Conservation (phyloP, 768 basidiomycete genomes). For the Mycena albidolilacea region DNA sequence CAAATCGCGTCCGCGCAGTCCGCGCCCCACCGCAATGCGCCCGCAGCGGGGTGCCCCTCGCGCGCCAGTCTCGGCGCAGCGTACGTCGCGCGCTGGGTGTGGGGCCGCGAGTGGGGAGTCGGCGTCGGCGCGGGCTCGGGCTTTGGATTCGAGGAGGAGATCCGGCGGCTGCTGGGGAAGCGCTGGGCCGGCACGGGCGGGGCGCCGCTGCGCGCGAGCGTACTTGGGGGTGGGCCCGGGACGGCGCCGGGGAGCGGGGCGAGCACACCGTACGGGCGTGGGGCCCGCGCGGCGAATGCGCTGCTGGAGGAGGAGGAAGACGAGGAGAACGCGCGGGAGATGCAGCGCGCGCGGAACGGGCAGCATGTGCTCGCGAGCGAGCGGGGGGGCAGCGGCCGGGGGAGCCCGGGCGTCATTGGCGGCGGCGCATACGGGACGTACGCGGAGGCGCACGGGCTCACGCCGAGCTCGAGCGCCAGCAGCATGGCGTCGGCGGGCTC, state of each 20-base stretch:
- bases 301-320: slow-evolving; percentile 86
- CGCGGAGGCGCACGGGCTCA: slow-evolving; percentile 57
- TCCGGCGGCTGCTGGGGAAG: slow-evolving; percentile 77
- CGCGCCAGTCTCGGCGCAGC: slow-evolving; percentile 82
- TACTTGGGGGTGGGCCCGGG: slow-evolving; percentile 54
- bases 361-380: slow-evolving; percentile 2
- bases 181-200: slow-evolving; percentile 82
- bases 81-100: slow-evolving; percentile 89
- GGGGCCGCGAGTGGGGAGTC: slow-evolving; percentile 74
- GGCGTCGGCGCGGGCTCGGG: slow-evolving; percentile 50
- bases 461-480: slow-evolving; percentile 61
- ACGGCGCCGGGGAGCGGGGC: slow-evolving; percentile 64
- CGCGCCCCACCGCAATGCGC: slow-evolving; percentile 81
- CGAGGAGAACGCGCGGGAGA: slow-evolving; percentile 54
- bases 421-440: slow-evolving; percentile 41
- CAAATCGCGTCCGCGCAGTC: slow-evolving; percentile 86
- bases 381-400: slow-evolving; percentile 39
- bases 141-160: slow-evolving; percentile 80
- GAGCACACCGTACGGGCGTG: slow-evolving; percentile 75
- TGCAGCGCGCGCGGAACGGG: slow-evolving; percentile 32
- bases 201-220: slow-evolving; percentile 70
- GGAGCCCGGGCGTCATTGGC: slow-evolving; percentile 48
- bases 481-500: slow-evolving; percentile 45
- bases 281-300: slow-evolving; percentile 69
- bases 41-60: slow-evolving; percentile 76